Evolutionary conservation across 2,329 filamentous ascomycete genomes (phyloP).

Genomic region (Alternaria triticina): DNA sequence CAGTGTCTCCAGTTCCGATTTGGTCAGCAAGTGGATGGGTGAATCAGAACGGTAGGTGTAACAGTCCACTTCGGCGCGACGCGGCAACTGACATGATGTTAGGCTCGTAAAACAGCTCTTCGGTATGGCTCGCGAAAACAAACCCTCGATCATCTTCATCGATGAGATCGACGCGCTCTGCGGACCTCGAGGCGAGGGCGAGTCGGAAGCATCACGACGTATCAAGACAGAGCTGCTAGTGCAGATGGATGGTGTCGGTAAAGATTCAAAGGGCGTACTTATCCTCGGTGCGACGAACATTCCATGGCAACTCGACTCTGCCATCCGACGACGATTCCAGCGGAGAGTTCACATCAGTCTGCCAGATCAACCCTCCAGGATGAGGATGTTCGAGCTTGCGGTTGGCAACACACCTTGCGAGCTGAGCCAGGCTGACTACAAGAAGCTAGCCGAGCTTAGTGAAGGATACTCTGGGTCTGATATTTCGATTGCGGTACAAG

Average conservation of each 20-base stretch:
- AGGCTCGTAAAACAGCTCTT: conserved; percentile 96
- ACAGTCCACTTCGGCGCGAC: neutral
- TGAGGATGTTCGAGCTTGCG: conserved; percentile 93
- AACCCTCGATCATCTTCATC: conserved; percentile 97
- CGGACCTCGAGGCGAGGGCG: conserved; percentile 89
- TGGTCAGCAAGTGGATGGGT: conserved; percentile 99
- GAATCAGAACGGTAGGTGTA: conserved; percentile 85
- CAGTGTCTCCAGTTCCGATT: conserved; percentile 94
- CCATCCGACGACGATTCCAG: conserved; percentile 95
- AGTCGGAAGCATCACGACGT: conserved; percentile 93
- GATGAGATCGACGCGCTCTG: conserved; percentile 97
- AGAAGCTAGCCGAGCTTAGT: conserved; percentile 77
- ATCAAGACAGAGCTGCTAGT: conserved; percentile 99
- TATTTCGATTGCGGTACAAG: conserved; percentile 94
- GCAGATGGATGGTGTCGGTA: conserved; percentile 98
- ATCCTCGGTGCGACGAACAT: conserved; percentile 98
- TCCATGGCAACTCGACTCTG: conserved; percentile 96
- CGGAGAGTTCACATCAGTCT: conserved; percentile 93
- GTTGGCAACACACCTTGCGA: conserved; percentile 93
- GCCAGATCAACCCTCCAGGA: conserved; percentile 84
- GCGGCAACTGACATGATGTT: conserved; percentile 15
- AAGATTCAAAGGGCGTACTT: conserved; percentile 90
- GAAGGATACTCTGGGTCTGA: conserved; percentile 97
- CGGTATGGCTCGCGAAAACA: conserved; percentile 97
- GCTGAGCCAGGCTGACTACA: conserved; percentile 77